phyloP scores from a whole-genome alignment of 2,329 filamentous ascomycete genomes.

The Penicillium sp. region DNA sequence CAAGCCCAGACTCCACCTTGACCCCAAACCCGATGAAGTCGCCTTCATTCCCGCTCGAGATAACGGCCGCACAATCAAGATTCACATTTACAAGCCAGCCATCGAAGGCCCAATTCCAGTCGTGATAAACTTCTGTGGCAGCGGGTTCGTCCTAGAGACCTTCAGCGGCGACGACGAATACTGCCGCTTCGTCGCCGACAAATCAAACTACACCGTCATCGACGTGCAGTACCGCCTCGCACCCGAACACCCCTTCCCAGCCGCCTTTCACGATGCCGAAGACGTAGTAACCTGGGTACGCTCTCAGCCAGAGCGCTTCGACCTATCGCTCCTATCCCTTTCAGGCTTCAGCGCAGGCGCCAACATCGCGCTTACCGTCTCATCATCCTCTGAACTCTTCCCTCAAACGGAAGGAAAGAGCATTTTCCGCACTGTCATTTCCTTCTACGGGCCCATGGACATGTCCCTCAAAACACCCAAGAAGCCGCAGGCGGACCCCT shows the following conservation, averaged over 20 bases:
- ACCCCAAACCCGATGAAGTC: slow-evolving; percentile 22
- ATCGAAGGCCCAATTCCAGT: slow-evolving; percentile 19
- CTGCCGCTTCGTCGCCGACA: slow-evolving; percentile 22
- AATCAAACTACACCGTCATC: slow-evolving; percentile 30
- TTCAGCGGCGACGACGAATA: slow-evolving; percentile 31
- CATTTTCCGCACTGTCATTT: slow-evolving; percentile 27
- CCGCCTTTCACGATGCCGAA: slow-evolving; percentile 36
- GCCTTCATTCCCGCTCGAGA: slow-evolving; percentile 26
- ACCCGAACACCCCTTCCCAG: slow-evolving; percentile 40
- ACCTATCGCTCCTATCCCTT: slow-evolving; percentile 29
- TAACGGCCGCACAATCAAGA: slow-evolving; percentile 23
- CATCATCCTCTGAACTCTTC: slow-evolving; percentile 20
- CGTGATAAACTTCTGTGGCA: slow-evolving; percentile 32
- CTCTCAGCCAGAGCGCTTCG: slow-evolving; percentile 30
- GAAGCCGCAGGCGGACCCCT: slow-evolving; percentile 12
- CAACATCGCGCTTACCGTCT: slow-evolving; percentile 35
- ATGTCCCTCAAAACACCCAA: slow-evolving; percentile 15
- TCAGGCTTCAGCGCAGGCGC: slow-evolving; percentile 44
- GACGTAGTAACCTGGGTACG: slow-evolving; percentile 35
- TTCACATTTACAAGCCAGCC: slow-evolving; percentile 25
- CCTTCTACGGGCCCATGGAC: slow-evolving; percentile 32
- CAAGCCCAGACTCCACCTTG: slow-evolving; percentile 15
- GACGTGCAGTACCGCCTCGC: slow-evolving; percentile 40
- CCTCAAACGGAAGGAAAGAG: neutral
- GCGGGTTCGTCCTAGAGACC: slow-evolving; percentile 29